Conservation (phyloP, 768 basidiomycete genomes). For the Rhodotorula toruloides region DNA sequence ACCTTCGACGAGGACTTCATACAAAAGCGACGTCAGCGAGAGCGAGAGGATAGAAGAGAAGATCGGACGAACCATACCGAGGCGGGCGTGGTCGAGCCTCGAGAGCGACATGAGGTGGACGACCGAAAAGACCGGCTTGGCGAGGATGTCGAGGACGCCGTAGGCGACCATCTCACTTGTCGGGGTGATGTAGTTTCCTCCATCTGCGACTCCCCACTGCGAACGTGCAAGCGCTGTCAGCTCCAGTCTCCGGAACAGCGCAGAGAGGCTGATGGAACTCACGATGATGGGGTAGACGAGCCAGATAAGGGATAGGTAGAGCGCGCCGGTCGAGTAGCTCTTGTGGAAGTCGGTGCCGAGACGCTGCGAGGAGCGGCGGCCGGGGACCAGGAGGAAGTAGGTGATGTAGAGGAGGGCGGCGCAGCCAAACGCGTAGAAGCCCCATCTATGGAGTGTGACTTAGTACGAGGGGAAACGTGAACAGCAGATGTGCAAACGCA, state of each 20-base stretch:
- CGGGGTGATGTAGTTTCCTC: slow-evolving; percentile 53
- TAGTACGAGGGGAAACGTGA: neutral
- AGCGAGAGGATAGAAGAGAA: too few relatives aligned
- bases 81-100: slow-evolving; percentile 45
- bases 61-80: too few relatives aligned
- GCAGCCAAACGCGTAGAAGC: slow-evolving; percentile 53
- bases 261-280: too few relatives aligned
- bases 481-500: too few relatives aligned
- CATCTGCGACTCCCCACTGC: slow-evolving; percentile 58
- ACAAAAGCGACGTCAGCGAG: too few relatives aligned
- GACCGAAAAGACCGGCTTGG: slow-evolving; percentile 47
- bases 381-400: slow-evolving; percentile 47
- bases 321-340: slow-evolving; percentile 47
- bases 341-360: slow-evolving; percentile 11
- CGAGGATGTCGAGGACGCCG: slow-evolving; percentile 51
- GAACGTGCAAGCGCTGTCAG: too few relatives aligned
- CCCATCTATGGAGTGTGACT: neutral
- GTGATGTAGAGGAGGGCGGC: slow-evolving; percentile 54
- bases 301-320: slow-evolving; percentile 56
- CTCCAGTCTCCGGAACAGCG: too few relatives aligned
- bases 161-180: slow-evolving; percentile 56
- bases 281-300: slow-evolving; percentile 57
- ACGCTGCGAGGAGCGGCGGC: slow-evolving; percentile 44
- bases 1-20: slow-evolving; percentile 24
- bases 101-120: slow-evolving; percentile 45